Percentiles rank a stretch among this genome's conserved stretches.
phyloP scores from a whole-genome alignment of 2,329 filamentous ascomycete species.

The Alternaria sp. region DNA sequence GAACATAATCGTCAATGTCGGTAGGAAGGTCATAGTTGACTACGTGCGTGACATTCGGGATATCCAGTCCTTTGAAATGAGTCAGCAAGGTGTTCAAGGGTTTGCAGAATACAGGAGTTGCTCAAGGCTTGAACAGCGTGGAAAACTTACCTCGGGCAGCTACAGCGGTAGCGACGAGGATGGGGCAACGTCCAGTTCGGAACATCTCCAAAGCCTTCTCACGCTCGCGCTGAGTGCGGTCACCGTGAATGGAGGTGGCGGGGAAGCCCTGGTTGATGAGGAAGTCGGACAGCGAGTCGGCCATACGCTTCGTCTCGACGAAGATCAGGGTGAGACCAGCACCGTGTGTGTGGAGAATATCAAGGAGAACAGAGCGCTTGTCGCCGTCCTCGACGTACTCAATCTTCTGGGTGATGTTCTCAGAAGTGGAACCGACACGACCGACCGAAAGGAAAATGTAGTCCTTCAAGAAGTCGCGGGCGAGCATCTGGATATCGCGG shows the following conservation, averaged over 20 bases:
- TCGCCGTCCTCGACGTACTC: constrained; percentile 97
- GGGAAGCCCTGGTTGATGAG: constrained; percentile 98
- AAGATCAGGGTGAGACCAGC: constrained; percentile 93
- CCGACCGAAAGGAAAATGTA: constrained; percentile 99
- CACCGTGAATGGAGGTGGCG: constrained; percentile 97
- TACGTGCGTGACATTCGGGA: constrained; percentile 67
- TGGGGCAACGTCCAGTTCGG: constrained; percentile 92
- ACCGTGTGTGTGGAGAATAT: constrained; percentile 94
- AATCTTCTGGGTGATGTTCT: constrained; percentile 99
- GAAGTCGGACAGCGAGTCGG: constrained; percentile 96
- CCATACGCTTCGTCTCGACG: constrained; percentile 99
- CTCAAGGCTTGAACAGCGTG: background rate
- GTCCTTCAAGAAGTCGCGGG: constrained; percentile 97
- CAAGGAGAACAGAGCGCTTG: constrained; percentile 96
- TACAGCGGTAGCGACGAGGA: constrained; percentile 95
- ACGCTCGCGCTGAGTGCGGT: constrained; percentile 98
- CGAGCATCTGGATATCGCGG: constrained; percentile 98
- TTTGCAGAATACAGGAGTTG: background rate
- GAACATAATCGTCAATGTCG: constrained; percentile 98
- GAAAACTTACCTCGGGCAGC: constrained; percentile 67
- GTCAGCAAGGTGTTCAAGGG: background rate
- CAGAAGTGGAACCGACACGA: constrained; percentile 98
- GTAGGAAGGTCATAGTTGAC: constrained; percentile 99
- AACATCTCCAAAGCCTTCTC: constrained; percentile 98
- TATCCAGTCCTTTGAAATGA: background rate